These are phyloP conservation scores for Fusarium succisae DNA, from an alignment of 2,329 filamentous ascomycete species.

Conservation along the genomic window DNA sequence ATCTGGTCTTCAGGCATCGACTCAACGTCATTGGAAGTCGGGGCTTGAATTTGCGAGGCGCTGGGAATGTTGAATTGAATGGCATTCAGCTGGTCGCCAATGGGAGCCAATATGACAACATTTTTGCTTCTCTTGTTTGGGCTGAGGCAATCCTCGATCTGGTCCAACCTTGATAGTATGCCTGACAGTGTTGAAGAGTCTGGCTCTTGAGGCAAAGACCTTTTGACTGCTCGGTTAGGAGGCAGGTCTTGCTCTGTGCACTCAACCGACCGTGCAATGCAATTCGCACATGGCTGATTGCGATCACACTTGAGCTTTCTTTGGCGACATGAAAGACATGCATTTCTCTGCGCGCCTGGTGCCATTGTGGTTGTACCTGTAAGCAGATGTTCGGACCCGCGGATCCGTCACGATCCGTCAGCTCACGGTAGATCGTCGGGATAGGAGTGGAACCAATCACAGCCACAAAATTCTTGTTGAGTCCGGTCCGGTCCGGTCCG, in stretches of 20 bases:
- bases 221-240: not conserved
- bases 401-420: not conserved
- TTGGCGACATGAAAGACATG: not conserved
- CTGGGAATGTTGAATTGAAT: not conserved
- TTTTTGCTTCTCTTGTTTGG: rapidly evolving
- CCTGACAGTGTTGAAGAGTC: not conserved
- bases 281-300: not conserved
- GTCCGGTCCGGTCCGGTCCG: not conserved
- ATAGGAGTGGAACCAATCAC: rapidly evolving
- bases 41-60: not conserved
- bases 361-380: not conserved
- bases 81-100: not conserved
- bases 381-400: not conserved
- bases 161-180: not conserved
- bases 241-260: not conserved
- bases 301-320: not conserved
- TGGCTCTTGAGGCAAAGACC: not conserved
- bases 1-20: not conserved
- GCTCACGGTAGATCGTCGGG: not conserved
- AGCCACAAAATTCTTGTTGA: rapidly evolving
- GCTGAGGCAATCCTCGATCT: not conserved
- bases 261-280: not conserved
- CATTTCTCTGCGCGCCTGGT: not conserved
- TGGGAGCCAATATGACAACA: not conserved
- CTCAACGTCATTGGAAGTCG: not conserved